Conservation (phyloP, 1,139 yeast genomes). For the Meyerozyma sp. region DNA sequence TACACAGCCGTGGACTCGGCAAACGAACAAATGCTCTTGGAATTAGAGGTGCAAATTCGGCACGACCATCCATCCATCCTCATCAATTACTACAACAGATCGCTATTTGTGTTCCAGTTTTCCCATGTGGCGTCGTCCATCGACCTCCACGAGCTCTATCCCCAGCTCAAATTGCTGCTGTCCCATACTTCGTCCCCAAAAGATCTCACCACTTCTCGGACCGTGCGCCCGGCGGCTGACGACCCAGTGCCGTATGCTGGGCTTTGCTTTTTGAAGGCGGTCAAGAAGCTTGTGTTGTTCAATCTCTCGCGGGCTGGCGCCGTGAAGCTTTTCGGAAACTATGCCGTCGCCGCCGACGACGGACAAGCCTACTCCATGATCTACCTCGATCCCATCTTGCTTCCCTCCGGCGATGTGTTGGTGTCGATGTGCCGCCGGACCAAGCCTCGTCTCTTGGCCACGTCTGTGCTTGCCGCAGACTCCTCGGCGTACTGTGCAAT, state of each 20-base stretch:
- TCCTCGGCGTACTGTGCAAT: constrained; percentile 34
- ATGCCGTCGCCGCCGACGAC: constrained; percentile 26
- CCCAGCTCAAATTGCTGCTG: constrained; percentile 13
- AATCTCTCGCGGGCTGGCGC: constrained; percentile 37
- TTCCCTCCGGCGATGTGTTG: constrained; percentile 49
- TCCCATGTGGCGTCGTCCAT: constrained; percentile 23
- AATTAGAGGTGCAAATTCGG: constrained; percentile 56
- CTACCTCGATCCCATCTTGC: constrained; percentile 52
- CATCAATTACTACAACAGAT: constrained; percentile 56
- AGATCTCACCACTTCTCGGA: constrained; percentile 1
- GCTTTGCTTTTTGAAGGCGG: constrained; percentile 56
- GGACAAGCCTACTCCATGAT: constrained; percentile 21
- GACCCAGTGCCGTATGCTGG: constrained; percentile 40
- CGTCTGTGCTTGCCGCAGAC: constrained; percentile 5
- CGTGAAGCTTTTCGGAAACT: constrained; percentile 51
- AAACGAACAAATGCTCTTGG: constrained; percentile 43
- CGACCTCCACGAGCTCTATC: constrained; percentile 6
- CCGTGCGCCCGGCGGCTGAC: constrained; percentile 8
- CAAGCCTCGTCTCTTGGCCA: constrained; percentile 25
- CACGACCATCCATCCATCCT: constrained; percentile 46
- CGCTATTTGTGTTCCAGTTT: constrained; percentile 52
- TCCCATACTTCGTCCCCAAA: constrained; percentile 1
- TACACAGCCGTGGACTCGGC: constrained; percentile 22
- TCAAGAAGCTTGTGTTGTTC: constrained; percentile 48
- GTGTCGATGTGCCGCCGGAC: constrained; percentile 20